Base-by-base conservation (phyloP, 2,329 filamentous ascomycete species). In the Phyllosticta paracitricarpa region DNA sequence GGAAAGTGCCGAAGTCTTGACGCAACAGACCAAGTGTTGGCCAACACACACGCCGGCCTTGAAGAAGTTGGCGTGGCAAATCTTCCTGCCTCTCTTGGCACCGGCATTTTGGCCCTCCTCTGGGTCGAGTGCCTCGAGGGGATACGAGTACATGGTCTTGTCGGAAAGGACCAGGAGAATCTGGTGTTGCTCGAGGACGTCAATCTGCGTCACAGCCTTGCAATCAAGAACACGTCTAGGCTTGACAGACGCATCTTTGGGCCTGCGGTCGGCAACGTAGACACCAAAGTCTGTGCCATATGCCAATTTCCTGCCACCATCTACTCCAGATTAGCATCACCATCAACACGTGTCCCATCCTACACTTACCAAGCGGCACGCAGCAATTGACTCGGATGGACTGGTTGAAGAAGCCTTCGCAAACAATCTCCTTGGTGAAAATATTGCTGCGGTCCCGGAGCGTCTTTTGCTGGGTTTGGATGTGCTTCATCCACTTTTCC, bases 41-140 rank as follows among this genome's bases (percentile, higher is more conserved):
- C 94, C 92, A 63, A 97, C 82, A 71, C 94, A 97, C 69, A 97
- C 95, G 51, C 94, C 94, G 19, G 91, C 89, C 77, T 95, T 96
- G 85, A 99, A 99, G 79, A 97, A 99, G 75, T 93, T 97, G 75
- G 93, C 95, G 76, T 97, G 92, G 68, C 89, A 96, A 65, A 99
- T 97, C 80, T 97, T 97, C 79, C 94, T 93, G 8, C 91, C 91
- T 52, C 91, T 85, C 74, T 94, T 96, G 17, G 85, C 85, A 61
- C 92, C 79, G 35, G 89, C 83, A 58, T 87, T 87, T 63, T 84
- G 81, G 56, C 79, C 79, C 69, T 97, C 92, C 65, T 88, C 88
- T 2, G 88, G 84, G 68, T 96, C 93, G 61, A 99, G 81, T 14
- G 91, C 91, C 64, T 93, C 88, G 58, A 96, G 80, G 1, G 91